Conservation (phyloP, 192 early-diverging fungal genomes). For the Coemansia sp. region DNA sequence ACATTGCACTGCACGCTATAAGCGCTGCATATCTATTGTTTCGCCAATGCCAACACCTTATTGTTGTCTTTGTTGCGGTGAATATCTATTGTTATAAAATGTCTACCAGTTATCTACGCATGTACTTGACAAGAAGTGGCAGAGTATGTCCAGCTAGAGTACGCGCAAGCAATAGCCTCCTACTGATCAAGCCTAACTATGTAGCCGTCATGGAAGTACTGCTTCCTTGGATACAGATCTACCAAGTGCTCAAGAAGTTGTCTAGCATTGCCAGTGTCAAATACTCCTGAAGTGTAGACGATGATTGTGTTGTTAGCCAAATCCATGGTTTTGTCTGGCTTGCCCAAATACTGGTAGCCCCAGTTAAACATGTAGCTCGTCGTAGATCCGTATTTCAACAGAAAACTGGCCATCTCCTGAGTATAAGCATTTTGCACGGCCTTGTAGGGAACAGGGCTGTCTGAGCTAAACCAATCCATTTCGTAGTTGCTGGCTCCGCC, state of each 20-base stretch:
- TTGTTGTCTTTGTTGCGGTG: no score
- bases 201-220: not conserved
- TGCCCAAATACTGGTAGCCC: not conserved
- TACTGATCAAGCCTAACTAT: not conserved
- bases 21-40: no score
- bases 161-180: not conserved
- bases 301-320: not conserved
- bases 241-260: not conserved
- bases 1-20: no score
- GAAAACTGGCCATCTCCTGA: not conserved
- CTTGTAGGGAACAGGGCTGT: not conserved
- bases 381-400: not conserved
- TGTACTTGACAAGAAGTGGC: not conserved
- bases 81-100: no score
- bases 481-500: not conserved
- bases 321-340: not conserved
- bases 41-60: no score
- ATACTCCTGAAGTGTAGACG: not conserved
- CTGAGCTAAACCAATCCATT: not conserved
- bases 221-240: not conserved
- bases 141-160: not conserved
- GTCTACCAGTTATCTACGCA: no score
- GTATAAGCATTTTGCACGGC: not conserved
- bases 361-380: conserved; percentile 1
- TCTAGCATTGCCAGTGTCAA: not conserved